These are phyloP conservation scores for Thraustochytrium striatum DNA, from an alignment of 352 stramenopile genomes.

Conservation along the genomic window DNA sequence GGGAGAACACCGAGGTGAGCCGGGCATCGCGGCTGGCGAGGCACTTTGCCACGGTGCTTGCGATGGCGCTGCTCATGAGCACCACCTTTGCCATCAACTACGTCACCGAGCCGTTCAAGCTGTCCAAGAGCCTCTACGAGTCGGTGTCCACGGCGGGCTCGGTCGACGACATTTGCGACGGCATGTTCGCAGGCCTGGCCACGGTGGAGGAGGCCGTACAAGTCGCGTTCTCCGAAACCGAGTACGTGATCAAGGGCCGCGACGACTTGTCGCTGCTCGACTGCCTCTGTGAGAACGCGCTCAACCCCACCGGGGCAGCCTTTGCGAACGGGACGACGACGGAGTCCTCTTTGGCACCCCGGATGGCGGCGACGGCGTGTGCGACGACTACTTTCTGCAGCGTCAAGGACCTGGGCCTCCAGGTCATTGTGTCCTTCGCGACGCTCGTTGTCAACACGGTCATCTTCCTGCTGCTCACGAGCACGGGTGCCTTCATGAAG, in stretches of 20 bases:
- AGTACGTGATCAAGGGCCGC: neutral
- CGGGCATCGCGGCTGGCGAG: neutral
- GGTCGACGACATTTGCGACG: neutral
- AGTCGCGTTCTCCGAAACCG: neutral
- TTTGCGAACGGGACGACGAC: neutral
- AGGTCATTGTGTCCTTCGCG: conserved; percentile 6
- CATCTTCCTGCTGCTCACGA: conserved; percentile 12
- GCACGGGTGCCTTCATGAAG: conserved; percentile 13
- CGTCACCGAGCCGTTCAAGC: conserved; percentile 26
- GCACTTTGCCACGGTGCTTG: conserved; percentile 11
- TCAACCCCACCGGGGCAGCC: neutral
- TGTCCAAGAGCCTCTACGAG: conserved; percentile 11
- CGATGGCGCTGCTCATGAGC: conserved; percentile 34
- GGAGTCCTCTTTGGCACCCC: too few relatives aligned
- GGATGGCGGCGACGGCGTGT: too few relatives aligned
- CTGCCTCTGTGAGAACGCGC: conserved; percentile 36
- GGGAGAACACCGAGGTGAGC: conserved; percentile 46
- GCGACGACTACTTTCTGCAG: too few relatives aligned
- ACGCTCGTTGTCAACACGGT: conserved; percentile 30
- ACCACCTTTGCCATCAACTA: conserved; percentile 9
- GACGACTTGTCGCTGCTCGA: conserved; percentile 22
- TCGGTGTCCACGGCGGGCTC: neutral
- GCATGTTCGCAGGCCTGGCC: conserved; percentile 2
- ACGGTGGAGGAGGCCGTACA: neutral
- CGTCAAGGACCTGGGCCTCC: neutral